Conservation (phyloP, 2,329 filamentous ascomycete species). For the Emydomyces testavorans region DNA sequence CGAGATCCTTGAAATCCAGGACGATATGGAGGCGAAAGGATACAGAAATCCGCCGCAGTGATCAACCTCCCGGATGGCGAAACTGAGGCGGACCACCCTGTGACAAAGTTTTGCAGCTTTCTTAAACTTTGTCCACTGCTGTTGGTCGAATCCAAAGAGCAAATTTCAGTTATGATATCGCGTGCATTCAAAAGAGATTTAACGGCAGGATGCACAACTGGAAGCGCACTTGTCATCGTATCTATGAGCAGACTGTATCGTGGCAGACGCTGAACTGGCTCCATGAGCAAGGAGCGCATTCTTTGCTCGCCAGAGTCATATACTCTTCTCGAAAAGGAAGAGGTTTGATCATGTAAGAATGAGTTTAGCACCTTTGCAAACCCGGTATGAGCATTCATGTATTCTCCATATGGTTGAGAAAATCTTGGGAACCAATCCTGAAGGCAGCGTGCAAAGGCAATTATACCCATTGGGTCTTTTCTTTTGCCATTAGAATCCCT, state of each 20-base stretch:
- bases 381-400: slow-evolving; percentile 79
- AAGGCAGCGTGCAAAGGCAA: slow-evolving; percentile 67
- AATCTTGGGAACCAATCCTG: slow-evolving; percentile 91
- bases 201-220: slow-evolving; percentile 73
- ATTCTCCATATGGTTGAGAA: slow-evolving; percentile 80
- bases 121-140: slow-evolving; percentile 57
- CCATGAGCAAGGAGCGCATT: slow-evolving; percentile 82
- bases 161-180: slow-evolving; percentile 92
- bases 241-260: slow-evolving; percentile 95
- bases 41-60: slow-evolving; percentile 65
- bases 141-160: slow-evolving; percentile 68
- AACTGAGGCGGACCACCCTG: slow-evolving; percentile 62
- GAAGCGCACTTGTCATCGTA: slow-evolving; percentile 77
- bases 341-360: slow-evolving; percentile 64
- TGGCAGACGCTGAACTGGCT: slow-evolving; percentile 86
- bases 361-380: slow-evolving; percentile 71
- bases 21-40: slow-evolving; percentile 62
- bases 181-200: slow-evolving; percentile 74
- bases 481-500: slow-evolving; percentile 32
- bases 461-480: slow-evolving; percentile 65
- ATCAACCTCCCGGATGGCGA: slow-evolving; percentile 68
- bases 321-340: slow-evolving; percentile 69
- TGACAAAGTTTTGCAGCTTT: slow-evolving; percentile 63
- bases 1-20: slow-evolving; percentile 32
- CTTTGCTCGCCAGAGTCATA: slow-evolving; percentile 79